Evolutionary conservation across 352 stramenopile species (phyloP).

Genomic region (Pythium rishiriense): DNA sequence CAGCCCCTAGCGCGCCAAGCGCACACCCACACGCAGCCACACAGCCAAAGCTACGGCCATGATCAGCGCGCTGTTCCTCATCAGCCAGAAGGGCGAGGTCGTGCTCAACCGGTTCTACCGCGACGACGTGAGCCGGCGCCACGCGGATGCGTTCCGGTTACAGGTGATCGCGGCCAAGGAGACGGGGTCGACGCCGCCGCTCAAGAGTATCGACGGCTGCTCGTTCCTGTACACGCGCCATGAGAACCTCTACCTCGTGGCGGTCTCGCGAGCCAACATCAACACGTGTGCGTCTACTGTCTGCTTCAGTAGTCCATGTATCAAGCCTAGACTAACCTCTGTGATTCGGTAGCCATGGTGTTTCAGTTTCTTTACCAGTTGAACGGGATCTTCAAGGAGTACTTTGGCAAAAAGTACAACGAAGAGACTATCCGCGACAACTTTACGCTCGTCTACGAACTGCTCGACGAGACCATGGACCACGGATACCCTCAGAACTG

Average conservation of each 20-base stretch:
- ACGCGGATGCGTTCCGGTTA: conserved; percentile 68
- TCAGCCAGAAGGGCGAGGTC: conserved; percentile 82
- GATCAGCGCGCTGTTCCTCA: conserved; percentile 83
- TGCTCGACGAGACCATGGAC: conserved; percentile 99
- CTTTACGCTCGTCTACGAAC: conserved; percentile 99
- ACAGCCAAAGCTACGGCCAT: no score
- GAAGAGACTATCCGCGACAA: conserved; percentile 98
- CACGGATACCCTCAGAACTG: conserved; percentile 99
- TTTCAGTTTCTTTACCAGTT: conserved; percentile 97
- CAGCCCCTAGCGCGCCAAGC: background rate
- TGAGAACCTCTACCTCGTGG: conserved; percentile 98
- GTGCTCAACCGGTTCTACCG: conserved; percentile 84
- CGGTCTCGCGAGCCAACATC: conserved; percentile 96
- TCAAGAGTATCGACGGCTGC: conserved; percentile 96
- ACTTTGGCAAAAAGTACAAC: conserved; percentile 97
- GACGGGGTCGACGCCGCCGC: conserved; percentile 92
- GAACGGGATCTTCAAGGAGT: conserved; percentile 96
- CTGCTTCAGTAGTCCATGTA: no score
- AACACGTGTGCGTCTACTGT: conserved; percentile 90
- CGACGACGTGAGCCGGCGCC: conserved; percentile 73
- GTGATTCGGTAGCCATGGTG: conserved; percentile 67
- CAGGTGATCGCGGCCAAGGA: conserved; percentile 97
- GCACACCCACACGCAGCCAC: background rate
- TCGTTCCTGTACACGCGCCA: conserved; percentile 98
- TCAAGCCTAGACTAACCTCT: no score